Conservation (phyloP, 495 filamentous ascomycete genomes). For the Peziza echinospora region DNA sequence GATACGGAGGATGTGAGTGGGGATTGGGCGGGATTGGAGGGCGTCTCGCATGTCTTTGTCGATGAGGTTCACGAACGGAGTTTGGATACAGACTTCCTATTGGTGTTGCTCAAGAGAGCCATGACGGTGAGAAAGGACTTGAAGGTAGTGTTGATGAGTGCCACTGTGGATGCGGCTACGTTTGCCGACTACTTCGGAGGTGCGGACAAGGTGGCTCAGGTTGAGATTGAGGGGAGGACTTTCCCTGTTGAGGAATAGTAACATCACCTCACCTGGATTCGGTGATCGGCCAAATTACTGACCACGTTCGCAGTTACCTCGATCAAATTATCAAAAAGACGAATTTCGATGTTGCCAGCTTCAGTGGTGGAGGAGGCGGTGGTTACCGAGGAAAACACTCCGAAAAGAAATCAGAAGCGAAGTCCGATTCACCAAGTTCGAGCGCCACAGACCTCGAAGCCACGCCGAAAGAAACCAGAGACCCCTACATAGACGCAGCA, state of each 20-base stretch:
- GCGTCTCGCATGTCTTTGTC: conserved; percentile 85
- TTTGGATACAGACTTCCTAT: conserved; percentile 82
- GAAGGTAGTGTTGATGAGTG: conserved; percentile 93
- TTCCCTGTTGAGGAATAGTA: conserved; percentile 66
- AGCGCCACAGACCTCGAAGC: too few species aligned
- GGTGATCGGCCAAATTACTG: too few species aligned
- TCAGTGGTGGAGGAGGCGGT: too few species aligned
- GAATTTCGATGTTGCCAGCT: too few species aligned
- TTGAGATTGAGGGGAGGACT: conserved; percentile 76
- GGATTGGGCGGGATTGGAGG: conserved; percentile 46
- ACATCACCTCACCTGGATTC: too few species aligned
- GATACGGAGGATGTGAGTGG: too few species aligned
- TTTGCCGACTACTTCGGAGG: conserved; percentile 70
- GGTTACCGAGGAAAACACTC: too few species aligned
- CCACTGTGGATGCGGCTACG: conserved; percentile 73
- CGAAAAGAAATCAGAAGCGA: too few species aligned
- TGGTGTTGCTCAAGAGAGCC: conserved; percentile 74
- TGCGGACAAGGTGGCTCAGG: conserved; percentile 41
- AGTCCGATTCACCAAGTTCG: too few species aligned
- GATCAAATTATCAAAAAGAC: conserved; percentile 72
- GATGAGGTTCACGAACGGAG: conserved; percentile 96
- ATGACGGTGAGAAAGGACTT: conserved; percentile 54
- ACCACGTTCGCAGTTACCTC: conserved; percentile 43
- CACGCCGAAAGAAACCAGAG: too few species aligned
- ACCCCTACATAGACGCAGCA: neutral